Evolutionary conservation across 106 monocot species (phyloP).

Genomic region (Dendrobium huoshanense): DNA sequence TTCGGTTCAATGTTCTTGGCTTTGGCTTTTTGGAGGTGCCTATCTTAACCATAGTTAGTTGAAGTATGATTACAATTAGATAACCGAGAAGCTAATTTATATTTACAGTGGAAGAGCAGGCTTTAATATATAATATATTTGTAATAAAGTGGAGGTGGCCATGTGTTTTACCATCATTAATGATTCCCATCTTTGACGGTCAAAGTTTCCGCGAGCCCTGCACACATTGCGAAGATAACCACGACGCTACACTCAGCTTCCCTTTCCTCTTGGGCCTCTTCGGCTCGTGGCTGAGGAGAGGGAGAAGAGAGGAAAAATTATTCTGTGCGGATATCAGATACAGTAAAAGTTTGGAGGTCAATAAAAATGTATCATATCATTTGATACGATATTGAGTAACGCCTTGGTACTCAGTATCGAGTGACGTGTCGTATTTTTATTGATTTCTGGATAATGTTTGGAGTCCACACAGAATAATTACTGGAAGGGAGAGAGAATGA

Average conservation of each 20-base stretch:
- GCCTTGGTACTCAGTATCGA: too few relatives aligned
- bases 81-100: constrained; percentile 25
- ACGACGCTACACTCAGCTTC: neutral
- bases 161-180: constrained; percentile 30
- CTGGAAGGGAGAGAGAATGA: neutral
- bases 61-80: constrained; percentile 28
- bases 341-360: too few relatives aligned
- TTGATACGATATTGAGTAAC: too few relatives aligned
- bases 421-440: too few relatives aligned
- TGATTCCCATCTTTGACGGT: constrained; percentile 52
- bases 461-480: too few relatives aligned
- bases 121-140: constrained; percentile 7
- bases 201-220: constrained; percentile 32
- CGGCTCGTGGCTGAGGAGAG: neutral
- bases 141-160: neutral
- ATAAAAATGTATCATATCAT: too few relatives aligned
- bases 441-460: too few relatives aligned
- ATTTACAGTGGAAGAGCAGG: constrained; percentile 11
- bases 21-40: neutral
- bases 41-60: neutral
- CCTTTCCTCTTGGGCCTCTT: neutral
- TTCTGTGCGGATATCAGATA: too few relatives aligned
- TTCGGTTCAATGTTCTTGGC: neutral
- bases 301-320: too few relatives aligned
- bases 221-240: constrained; percentile 17